Evolutionary conservation across 108 stramenopile species (phyloP), one percentile per base, ranked within the genome.

Genomic region (Ochromonas danica): DNA sequence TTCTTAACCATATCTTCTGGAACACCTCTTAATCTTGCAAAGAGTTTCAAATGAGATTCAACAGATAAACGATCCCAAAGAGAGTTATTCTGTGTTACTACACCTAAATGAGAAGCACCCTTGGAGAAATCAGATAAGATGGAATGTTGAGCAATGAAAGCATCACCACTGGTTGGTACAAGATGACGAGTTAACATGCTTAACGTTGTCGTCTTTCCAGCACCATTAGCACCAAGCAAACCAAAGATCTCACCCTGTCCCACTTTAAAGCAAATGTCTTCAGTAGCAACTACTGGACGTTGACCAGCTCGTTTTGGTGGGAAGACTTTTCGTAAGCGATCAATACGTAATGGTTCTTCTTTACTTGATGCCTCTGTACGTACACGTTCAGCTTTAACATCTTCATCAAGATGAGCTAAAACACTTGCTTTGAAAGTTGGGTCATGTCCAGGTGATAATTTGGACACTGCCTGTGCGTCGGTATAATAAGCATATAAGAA

Each of bases 161-260:
- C 84, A 17, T 61, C 40, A 41, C 86, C 86, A 1, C 45, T 74
- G 31, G 78, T 72, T 33, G 83, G 78, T 14, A 3, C 35, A 33
- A 81, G 30, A 62, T 88, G 85, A 61, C 89, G 87, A 17, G 83
- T 86, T 43, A 90, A 83, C 42, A 89, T 84, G 0, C 81, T 36
- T 14, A 91, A 67, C 10, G 86, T 88, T 27, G 88, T 84, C 33
- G 86, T 86, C 77, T 91, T 91, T 61, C 90, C 90, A 39, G 90
- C 90, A 17, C 90, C 90, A 80, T 91, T 91, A 42, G 88, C 87
- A 22, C 91, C 91, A 0, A 92, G 77, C 1, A 91, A 81, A 0
- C 88, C 92, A 22, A 90, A 81, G 6, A 89, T 87, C 77, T 90
- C 84, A 10, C 78, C 78, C 22, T 78, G 2, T n/a, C 22, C 61